These are phyloP conservation scores for Malassezia dermatis DNA, from an alignment of 1,284 basidiomycete genomes.

Conservation along the genomic window DNA sequence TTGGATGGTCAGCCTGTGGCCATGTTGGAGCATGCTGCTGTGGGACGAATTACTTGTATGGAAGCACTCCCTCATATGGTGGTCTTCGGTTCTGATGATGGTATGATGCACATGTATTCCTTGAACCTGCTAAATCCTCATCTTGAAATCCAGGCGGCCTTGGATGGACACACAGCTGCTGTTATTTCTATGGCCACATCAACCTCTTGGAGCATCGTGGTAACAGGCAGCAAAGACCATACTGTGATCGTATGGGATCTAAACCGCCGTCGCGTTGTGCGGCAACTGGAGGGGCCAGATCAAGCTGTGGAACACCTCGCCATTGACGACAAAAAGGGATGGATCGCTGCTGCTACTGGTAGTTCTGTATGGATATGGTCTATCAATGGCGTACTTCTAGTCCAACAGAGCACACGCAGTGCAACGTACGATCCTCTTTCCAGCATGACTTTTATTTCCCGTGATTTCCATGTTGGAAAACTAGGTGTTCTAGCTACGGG, in stretches of 20 bases:
- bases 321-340: conserved; percentile 74
- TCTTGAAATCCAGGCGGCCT: background rate
- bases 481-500: conserved; percentile 41
- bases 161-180: conserved; percentile 30
- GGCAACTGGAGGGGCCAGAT: conserved; percentile 32
- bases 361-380: conserved; percentile 64
- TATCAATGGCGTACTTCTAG: conserved; percentile 66
- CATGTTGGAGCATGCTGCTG: conserved; percentile 50
- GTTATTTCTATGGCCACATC: conserved; percentile 66
- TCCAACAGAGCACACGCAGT: conserved; percentile 55
- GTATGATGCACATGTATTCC: conserved; percentile 14
- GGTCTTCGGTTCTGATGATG: conserved; percentile 47
- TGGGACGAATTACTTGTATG: conserved; percentile 51
- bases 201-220: conserved; percentile 67
- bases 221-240: conserved; percentile 75
- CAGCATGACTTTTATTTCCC: conserved; percentile 66
- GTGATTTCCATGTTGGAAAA: conserved; percentile 52
- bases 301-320: conserved; percentile 61
- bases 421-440: conserved; percentile 52
- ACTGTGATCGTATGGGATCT: conserved; percentile 82
- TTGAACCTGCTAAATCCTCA: conserved; percentile 17
- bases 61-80: conserved; percentile 58
- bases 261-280: conserved; percentile 54
- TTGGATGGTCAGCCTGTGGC: conserved; percentile 54
- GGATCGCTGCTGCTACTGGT: conserved; percentile 67